Evolutionary conservation across 2,329 filamentous ascomycete genomes (phyloP).

Genomic region (Thielaviopsis musarum): DNA sequence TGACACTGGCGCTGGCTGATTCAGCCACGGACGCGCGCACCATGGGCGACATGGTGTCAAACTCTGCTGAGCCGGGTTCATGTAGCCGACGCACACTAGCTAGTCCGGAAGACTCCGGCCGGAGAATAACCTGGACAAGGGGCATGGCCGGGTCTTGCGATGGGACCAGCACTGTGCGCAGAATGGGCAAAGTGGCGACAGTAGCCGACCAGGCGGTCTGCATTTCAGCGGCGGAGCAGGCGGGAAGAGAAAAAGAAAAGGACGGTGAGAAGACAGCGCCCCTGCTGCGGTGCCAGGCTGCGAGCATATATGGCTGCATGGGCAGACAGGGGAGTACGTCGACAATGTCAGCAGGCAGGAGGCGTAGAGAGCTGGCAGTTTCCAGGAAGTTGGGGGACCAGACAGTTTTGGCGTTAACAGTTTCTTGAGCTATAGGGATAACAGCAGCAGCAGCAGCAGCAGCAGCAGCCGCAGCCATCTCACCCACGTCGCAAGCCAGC

Average conservation of each 20-base stretch:
- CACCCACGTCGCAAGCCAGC: slow-evolving; percentile 49
- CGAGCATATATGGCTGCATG: slow-evolving; percentile 69
- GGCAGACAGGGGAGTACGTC: slow-evolving; percentile 50
- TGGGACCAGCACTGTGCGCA: slow-evolving; percentile 50
- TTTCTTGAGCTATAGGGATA: neutral
- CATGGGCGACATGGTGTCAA: neutral
- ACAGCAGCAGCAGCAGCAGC: neutral
- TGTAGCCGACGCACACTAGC: neutral
- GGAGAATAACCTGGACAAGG: slow-evolving; percentile 46
- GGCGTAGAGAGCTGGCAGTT: neutral
- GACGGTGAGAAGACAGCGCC: slow-evolving; percentile 56
- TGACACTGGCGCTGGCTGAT: slow-evolving; percentile 14
- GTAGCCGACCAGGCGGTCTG: slow-evolving; percentile 44
- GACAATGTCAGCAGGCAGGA: slow-evolving; percentile 33
- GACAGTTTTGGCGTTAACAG: neutral
- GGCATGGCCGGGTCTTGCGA: slow-evolving; percentile 30
- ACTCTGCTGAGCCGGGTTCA: neutral
- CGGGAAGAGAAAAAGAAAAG: slow-evolving; percentile 44
- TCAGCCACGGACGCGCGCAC: slow-evolving; percentile 9
- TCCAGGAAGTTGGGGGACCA: neutral
- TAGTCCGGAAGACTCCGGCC: slow-evolving; percentile 14
- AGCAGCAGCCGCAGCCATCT: slow-evolving; percentile 11
- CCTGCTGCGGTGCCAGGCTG: slow-evolving; percentile 51
- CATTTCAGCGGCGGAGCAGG: slow-evolving; percentile 25
- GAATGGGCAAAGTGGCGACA: slow-evolving; percentile 37